Conservation (phyloP, 148 eudicot genomes). For the Agrostemma githago region DNA sequence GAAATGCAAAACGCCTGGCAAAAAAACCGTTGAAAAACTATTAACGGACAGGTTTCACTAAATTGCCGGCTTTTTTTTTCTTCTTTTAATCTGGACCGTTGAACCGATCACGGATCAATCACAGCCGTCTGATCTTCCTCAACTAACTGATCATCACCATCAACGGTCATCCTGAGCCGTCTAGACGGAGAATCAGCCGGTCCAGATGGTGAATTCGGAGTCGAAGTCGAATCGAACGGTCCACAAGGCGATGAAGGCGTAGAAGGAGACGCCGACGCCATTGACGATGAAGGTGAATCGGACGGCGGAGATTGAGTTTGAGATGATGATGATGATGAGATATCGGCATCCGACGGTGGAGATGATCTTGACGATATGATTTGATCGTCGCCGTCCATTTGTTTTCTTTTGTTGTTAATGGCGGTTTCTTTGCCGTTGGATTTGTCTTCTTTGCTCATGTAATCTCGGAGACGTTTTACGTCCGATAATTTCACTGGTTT, state of each 20-base stretch:
- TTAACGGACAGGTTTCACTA: slow-evolving; percentile 1
- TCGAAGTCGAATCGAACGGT: slow-evolving; percentile 33
- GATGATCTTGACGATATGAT: slow-evolving; percentile 21
- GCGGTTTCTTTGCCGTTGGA: slow-evolving; percentile 20
- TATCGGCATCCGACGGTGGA: slow-evolving; percentile 23
- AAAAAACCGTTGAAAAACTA: slow-evolving; percentile 16
- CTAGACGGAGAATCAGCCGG: slow-evolving; percentile 44
- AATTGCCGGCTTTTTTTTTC: neutral
- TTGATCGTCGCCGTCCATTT: slow-evolving; percentile 39
- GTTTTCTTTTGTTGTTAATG: slow-evolving; percentile 61
- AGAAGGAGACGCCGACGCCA: slow-evolving; percentile 23
- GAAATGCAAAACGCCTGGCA: slow-evolving; percentile 24
- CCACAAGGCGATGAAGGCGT: slow-evolving; percentile 35
- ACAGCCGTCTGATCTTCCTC: slow-evolving; percentile 13
- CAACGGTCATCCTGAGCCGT: slow-evolving; percentile 33
- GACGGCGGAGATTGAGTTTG: slow-evolving; percentile 18
- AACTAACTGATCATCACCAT: neutral
- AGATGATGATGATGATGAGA: slow-evolving; percentile 12
- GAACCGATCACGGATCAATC: neutral
- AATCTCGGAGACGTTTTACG: slow-evolving; percentile 56
- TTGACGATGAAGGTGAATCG: slow-evolving; percentile 1
- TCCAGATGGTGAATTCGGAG: slow-evolving; percentile 26
- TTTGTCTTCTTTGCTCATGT: slow-evolving; percentile 57
- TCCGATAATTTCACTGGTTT: slow-evolving; percentile 77
- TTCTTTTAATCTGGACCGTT: neutral